Evolutionary conservation across 2,329 filamentous ascomycete genomes (phyloP).

Genomic region (Daldinia sp.): DNA sequence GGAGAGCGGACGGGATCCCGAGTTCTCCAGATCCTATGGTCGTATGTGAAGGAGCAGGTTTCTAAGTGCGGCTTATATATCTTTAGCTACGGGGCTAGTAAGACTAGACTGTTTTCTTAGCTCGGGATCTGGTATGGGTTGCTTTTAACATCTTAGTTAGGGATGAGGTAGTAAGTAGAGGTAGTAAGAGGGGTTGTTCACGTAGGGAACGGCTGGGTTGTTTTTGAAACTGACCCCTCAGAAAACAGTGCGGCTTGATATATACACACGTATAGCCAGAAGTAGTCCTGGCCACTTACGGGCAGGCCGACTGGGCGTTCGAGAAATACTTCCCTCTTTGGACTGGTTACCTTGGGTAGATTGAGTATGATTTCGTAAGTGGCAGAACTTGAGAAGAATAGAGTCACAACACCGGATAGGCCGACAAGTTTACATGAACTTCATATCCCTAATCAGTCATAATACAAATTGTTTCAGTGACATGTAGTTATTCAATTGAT

Average conservation of each 20-base stretch:
- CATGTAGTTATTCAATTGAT: not conserved
- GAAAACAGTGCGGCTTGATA: not conserved
- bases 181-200: no score
- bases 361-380: no score
- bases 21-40: slow-evolving; percentile 24
- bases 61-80: not conserved
- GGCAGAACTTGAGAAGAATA: no score
- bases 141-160: no score
- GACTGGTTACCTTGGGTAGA: not conserved
- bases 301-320: not conserved
- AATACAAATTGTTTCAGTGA: no score
- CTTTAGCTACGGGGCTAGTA: not conserved
- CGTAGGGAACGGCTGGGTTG: not conserved
- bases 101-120: not conserved
- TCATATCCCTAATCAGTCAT: no score
- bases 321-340: not conserved
- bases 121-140: not conserved
- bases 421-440: no score
- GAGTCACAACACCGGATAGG: no score
- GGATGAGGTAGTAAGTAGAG: no score
- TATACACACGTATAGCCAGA: not conserved
- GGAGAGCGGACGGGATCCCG: slow-evolving; percentile 30
- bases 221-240: not conserved
- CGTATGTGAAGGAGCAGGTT: slow-evolving; percentile 14
- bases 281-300: not conserved